Evolutionary conservation across 257 asterid species (phyloP), one percentile per base, ranked within the genome.

Genomic region (Pogostemon cablin): DNA sequence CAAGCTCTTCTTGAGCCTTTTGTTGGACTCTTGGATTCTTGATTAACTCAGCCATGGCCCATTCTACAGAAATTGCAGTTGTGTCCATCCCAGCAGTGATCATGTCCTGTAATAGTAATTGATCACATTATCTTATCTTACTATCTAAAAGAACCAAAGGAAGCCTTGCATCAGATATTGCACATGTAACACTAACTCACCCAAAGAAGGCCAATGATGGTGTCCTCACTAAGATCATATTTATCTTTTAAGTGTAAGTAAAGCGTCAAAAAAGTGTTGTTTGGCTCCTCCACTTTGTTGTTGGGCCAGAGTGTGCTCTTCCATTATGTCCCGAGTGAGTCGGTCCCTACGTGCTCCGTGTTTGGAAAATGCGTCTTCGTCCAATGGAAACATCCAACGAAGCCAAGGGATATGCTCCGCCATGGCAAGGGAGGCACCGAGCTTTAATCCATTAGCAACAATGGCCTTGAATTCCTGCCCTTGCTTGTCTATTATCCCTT

Each of bases 21-120:
- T 78, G 81, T 69, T 85, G 96, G 71, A 82, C 85, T 52, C 90
- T 79, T 7, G 86, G 88, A 61, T 90, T 88, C 85, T 79, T 90
- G 79, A 86, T 81, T 79, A 90, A n/a, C 73, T 88, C 97, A 3
- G 93, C 89, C 96, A 90, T 88, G 38, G 97, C 96, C 96, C 96
- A 90, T 61, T 90, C 97, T 0, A 86, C 96, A 1, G 95, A 81
- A 52, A 87, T 87, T 20, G 92, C 87, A 41, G 86, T 86, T 49
- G 92, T 86, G 82, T 90, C 95, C 86, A 75, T 86, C 44, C 96
- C 95, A 11, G 95, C 90, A 44, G 92, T 81, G 78, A 90, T 87
- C 92, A 90, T 84, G 80, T 86, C 95, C 90, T 86, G 90, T 39
- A 47, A 54, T 58, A 41, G 15, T 15, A 62, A 25, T 20, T 38